These are phyloP conservation scores for Favolaschia claudopus DNA, from an alignment of 768 basidiomycete genomes.

Conservation along the genomic window DNA sequence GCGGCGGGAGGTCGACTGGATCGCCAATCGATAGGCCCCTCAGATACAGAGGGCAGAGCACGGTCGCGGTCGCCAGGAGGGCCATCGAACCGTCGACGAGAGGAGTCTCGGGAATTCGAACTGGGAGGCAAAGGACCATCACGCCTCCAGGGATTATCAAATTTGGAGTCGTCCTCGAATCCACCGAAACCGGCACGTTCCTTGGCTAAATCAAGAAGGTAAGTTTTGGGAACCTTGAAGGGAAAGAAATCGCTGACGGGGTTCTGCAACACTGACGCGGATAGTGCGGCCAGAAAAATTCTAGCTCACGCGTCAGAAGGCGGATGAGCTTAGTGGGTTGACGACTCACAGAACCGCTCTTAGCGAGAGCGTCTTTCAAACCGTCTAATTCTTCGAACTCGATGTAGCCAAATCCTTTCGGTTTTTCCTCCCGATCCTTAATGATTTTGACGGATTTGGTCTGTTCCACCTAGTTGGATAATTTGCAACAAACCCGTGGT, in stretches of 20 bases:
- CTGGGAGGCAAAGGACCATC: conserved; percentile 84
- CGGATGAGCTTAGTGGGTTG: neutral
- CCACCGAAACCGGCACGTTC: conserved; percentile 70
- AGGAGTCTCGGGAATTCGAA: conserved; percentile 65
- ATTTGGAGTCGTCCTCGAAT: conserved; percentile 79
- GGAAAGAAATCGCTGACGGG: conserved; percentile 68
- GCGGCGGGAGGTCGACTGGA: conserved; percentile 53
- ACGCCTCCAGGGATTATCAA: conserved; percentile 85
- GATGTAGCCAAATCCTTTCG: conserved; percentile 98
- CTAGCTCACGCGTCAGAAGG: conserved; percentile 43
- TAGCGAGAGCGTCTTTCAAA: conserved; percentile 82
- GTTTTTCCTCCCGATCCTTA: conserved; percentile 90
- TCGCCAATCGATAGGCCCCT: conserved; percentile 76
- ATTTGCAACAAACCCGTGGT: neutral
- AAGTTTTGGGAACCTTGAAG: conserved; percentile 17
- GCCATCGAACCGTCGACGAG: conserved; percentile 74
- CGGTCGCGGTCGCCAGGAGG: conserved; percentile 51
- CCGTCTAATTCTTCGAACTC: conserved; percentile 91
- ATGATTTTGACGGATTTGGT: conserved; percentile 92
- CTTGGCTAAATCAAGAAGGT: conserved; percentile 61
- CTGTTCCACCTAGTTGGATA: conserved; percentile 42
- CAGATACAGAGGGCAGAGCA: conserved; percentile 59
- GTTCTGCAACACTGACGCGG: conserved; percentile 94
- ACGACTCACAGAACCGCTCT: conserved; percentile 69
- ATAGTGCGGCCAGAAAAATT: conserved; percentile 80